phyloP scores from a whole-genome alignment of 208 protist genomes.

The Endotrypanum monterogeii region DNA sequence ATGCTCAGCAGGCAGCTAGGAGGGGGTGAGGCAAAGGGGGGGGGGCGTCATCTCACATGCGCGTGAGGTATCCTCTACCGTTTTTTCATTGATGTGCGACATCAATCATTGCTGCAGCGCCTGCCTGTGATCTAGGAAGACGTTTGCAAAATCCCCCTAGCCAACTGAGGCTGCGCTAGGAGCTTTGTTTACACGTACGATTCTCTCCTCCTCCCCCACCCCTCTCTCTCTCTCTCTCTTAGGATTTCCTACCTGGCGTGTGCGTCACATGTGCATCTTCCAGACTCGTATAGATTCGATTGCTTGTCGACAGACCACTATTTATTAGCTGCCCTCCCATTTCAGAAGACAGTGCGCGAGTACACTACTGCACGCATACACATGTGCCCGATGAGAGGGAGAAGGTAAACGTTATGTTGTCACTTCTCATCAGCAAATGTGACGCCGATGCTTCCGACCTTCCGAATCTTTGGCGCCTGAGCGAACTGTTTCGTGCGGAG shows the following conservation, averaged over 20 bases:
- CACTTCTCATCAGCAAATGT: conserved; percentile 24
- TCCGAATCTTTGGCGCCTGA: conserved; percentile 20
- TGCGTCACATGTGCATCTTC: not conserved
- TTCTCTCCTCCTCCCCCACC: not conserved
- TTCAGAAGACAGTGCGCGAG: not conserved
- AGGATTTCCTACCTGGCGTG: not conserved
- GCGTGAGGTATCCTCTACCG: not conserved
- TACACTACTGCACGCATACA: not conserved
- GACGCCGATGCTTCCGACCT: conserved; percentile 21
- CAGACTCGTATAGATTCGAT: not conserved
- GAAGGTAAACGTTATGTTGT: conserved; percentile 6
- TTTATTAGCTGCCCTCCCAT: not conserved
- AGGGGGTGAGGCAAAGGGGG: not conserved
- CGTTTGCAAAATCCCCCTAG: too few species aligned
- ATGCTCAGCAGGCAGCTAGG: not conserved
- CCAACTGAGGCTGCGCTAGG: not conserved
- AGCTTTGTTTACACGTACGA: not conserved
- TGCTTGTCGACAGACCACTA: not conserved
- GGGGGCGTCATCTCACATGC: not conserved
- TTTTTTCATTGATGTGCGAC: not conserved
- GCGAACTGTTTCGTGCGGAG: conserved; percentile 16
- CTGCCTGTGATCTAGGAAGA: not conserved
- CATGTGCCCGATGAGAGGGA: not conserved
- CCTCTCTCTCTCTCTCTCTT: too few species aligned
- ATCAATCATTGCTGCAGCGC: not conserved